These are phyloP conservation scores for Trichoderma hamatum DNA, from an alignment of 2,329 filamentous ascomycete species.

Conservation along the genomic window DNA sequence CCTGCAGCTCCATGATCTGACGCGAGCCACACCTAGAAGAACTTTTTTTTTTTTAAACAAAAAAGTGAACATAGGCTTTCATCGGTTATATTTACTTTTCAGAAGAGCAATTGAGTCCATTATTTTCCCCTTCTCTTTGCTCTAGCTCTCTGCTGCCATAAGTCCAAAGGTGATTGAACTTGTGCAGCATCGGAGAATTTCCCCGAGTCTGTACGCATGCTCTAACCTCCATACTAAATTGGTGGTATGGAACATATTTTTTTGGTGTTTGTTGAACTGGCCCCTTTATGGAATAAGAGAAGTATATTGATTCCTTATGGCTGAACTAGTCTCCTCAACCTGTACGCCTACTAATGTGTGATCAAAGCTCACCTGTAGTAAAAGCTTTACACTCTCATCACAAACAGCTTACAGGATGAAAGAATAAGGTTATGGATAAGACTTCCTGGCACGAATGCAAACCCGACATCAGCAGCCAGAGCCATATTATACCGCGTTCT, in stretches of 20 bases:
- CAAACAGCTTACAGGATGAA: not conserved
- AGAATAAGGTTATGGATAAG: constrained; percentile 10
- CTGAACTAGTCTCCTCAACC: not conserved
- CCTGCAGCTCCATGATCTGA: not conserved
- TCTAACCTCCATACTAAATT: not conserved
- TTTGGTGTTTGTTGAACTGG: not conserved
- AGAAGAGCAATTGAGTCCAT: not conserved
- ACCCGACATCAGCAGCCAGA: not conserved
- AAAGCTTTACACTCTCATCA: not conserved
- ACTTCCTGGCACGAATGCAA: not conserved
- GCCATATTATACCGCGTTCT: constrained; percentile 2
- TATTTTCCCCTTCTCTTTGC: no score
- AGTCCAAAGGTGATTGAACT: not conserved
- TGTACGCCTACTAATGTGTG: not conserved
- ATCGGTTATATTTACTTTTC: not conserved
- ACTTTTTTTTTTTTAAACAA: not conserved
- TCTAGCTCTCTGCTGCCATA: not conserved
- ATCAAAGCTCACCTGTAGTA: not conserved
- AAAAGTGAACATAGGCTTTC: not conserved
- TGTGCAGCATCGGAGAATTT: constrained; percentile 28
- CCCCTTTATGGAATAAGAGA: not conserved
- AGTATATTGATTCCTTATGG: not conserved
- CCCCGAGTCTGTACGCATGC: constrained; percentile 21
- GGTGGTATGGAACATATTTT: not conserved
- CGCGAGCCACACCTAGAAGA: not conserved